phyloP scores from a whole-genome alignment of 305 asterid genomes.

The Solanum hybrid region DNA sequence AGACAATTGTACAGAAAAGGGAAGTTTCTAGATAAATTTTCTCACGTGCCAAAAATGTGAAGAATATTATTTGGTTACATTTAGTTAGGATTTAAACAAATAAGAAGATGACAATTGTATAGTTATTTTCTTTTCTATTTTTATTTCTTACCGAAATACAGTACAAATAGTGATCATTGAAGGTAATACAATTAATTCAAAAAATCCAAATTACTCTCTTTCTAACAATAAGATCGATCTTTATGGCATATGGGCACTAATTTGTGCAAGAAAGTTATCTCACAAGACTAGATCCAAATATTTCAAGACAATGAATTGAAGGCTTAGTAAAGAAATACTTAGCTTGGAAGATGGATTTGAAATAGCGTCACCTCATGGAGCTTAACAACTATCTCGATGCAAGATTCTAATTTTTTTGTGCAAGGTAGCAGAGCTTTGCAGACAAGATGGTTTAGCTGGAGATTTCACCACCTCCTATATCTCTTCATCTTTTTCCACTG shows the following conservation, averaged over 20 bases:
- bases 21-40: too few species aligned
- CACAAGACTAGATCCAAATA: not conserved
- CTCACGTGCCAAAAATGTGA: too few species aligned
- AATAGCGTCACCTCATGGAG: not conserved
- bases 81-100: too few species aligned
- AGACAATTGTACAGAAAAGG: too few species aligned
- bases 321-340: not conserved
- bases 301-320: not conserved
- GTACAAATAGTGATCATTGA: too few species aligned
- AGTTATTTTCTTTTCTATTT: too few species aligned
- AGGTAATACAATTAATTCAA: too few species aligned
- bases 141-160: too few species aligned
- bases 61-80: too few species aligned
- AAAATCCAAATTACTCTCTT: not conserved
- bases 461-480: not conserved
- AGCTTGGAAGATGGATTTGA: not conserved
- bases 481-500: not conserved
- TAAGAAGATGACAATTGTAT: too few species aligned
- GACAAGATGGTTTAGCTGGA: not conserved
- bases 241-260: not conserved
- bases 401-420: not conserved
- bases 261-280: not conserved
- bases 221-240: not conserved
- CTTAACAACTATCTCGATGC: not conserved
- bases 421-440: not conserved